Conservation (phyloP, 2,329 filamentous ascomycete genomes). For the Aspergillus brasiliensis region DNA sequence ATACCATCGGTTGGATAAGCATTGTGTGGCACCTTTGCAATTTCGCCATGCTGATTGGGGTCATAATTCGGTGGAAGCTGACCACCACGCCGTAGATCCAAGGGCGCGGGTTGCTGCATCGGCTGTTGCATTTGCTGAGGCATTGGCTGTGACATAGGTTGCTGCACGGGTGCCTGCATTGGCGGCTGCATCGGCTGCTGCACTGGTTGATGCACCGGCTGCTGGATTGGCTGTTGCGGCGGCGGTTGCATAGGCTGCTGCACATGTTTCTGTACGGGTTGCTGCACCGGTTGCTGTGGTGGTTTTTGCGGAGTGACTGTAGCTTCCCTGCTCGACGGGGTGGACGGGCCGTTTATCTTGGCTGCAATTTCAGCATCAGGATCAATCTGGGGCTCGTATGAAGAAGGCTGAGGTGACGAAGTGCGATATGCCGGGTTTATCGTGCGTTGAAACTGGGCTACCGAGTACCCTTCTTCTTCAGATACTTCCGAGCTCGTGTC, state of each 20-base stretch:
- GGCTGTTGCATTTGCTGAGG: slow-evolving; percentile 17
- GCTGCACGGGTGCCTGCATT: slow-evolving; percentile 48
- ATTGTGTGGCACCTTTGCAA: slow-evolving; percentile 78
- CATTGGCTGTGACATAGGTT: slow-evolving; percentile 27
- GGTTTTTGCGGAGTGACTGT: slow-evolving; percentile 57
- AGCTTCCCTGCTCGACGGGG: slow-evolving; percentile 54
- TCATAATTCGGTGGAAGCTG: slow-evolving; percentile 50
- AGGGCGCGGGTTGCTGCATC: slow-evolving; percentile 35
- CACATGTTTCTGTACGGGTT: slow-evolving; percentile 19
- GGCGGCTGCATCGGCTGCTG: slow-evolving; percentile 26
- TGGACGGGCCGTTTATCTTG: slow-evolving; percentile 57
- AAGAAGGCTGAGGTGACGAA: slow-evolving; percentile 94
- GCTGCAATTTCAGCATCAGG: slow-evolving; percentile 72
- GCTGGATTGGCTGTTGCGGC: slow-evolving; percentile 28
- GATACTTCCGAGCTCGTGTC: slow-evolving; percentile 81
- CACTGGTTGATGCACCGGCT: slow-evolving; percentile 16
- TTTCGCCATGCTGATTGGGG: slow-evolving; percentile 64
- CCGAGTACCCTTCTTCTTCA: slow-evolving; percentile 93
- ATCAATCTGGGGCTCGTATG: slow-evolving; percentile 88
- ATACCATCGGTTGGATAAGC: slow-evolving; percentile 94
- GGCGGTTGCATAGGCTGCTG: slow-evolving; percentile 48
- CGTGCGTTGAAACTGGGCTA: slow-evolving; percentile 91
- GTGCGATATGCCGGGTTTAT: slow-evolving; percentile 95
- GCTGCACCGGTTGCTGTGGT: slow-evolving; percentile 24
- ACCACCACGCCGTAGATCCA: slow-evolving; percentile 43